Evolutionary conservation across 2,329 filamentous ascomycete genomes (phyloP).

Genomic region (Colletotrichum noveboracense): DNA sequence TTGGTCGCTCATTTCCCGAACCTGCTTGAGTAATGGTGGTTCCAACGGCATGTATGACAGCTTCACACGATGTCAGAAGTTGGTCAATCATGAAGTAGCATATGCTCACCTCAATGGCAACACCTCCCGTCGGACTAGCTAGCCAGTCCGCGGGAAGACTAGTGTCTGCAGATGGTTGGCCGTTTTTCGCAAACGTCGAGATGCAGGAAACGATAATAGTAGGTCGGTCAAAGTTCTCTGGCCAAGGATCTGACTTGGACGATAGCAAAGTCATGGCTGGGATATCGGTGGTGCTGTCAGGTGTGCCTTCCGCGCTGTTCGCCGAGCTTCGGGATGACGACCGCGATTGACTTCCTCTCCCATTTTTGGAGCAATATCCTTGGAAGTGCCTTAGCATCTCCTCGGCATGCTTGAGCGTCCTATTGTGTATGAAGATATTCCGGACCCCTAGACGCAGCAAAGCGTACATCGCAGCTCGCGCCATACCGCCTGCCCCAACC

Average conservation of each 20-base stretch:
- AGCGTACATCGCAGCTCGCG: constrained; percentile 76
- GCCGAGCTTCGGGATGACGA: not conserved
- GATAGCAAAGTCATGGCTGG: constrained; percentile 54
- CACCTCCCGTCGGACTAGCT: constrained; percentile 73
- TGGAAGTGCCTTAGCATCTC: constrained; percentile 73
- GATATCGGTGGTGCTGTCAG: not conserved
- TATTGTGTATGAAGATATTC: constrained; percentile 77
- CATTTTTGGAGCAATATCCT: constrained; percentile 44
- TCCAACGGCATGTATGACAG: constrained; percentile 65
- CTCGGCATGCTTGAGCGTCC: constrained; percentile 68
- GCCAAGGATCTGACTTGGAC: constrained; percentile 68
- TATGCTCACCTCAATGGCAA: constrained; percentile 74
- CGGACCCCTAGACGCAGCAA: constrained; percentile 78
- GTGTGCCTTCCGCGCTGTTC: not conserved
- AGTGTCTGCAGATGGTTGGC: constrained; percentile 70
- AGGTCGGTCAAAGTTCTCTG: constrained; percentile 63
- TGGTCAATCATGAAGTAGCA: not conserved
- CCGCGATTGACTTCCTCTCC: constrained; percentile 38
- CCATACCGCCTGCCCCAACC: constrained; percentile 76
- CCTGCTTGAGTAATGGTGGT: constrained; percentile 73
- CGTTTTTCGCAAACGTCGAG: constrained; percentile 69
- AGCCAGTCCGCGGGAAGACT: constrained; percentile 74
- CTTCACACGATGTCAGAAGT: not conserved
- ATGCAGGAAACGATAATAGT: constrained; percentile 81
- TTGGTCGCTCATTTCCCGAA: constrained; percentile 60